Conservation (phyloP, 1,139 yeast genomes). For the Suzukiozyma palmioleophila region DNA sequence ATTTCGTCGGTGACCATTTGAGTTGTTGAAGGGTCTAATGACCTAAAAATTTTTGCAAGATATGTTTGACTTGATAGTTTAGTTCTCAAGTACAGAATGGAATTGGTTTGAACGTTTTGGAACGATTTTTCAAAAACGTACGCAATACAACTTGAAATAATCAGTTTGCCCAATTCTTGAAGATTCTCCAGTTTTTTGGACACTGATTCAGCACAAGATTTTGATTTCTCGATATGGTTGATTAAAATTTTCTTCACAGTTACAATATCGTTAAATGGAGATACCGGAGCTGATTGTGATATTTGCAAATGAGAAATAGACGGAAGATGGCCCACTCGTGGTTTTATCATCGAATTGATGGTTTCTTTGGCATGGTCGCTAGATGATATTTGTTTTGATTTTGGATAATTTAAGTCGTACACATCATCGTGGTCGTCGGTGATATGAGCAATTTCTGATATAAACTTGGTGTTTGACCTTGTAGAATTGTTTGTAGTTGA, state of each 20-base stretch:
- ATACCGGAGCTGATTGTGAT: not conserved
- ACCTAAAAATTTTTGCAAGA: constrained; percentile 46
- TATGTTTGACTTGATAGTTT: constrained; percentile 44
- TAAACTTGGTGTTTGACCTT: constrained; percentile 17
- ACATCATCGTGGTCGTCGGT: constrained; percentile 32
- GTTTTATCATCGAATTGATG: constrained; percentile 36
- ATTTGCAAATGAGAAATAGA: constrained; percentile 4
- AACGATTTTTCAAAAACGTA: constrained; percentile 57
- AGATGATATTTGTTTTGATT: constrained; percentile 23
- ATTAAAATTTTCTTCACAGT: constrained; percentile 24
- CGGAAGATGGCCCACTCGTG: constrained; percentile 16
- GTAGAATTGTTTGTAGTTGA: not conserved
- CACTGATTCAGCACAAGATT: constrained; percentile 56
- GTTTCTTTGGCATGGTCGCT: constrained; percentile 36
- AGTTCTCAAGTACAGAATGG: constrained; percentile 53
- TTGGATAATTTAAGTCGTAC: constrained; percentile 32
- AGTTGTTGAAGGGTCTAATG: constrained; percentile 41
- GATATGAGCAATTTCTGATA: constrained; percentile 34
- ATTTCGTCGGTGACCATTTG: constrained; percentile 36
- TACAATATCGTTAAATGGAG: constrained; percentile 2
- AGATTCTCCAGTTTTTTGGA: constrained; percentile 40
- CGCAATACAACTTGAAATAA: constrained; percentile 52
- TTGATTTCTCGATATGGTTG: constrained; percentile 55
- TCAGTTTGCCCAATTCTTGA: constrained; percentile 53
- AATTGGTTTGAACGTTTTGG: constrained; percentile 21